A percentile compares a stretch with the other conserved stretches of the same genome.
These are phyloP conservation scores for Monilinia fructicola DNA, from an alignment of 2,329 filamentous ascomycete species.

Conservation along the genomic window DNA sequence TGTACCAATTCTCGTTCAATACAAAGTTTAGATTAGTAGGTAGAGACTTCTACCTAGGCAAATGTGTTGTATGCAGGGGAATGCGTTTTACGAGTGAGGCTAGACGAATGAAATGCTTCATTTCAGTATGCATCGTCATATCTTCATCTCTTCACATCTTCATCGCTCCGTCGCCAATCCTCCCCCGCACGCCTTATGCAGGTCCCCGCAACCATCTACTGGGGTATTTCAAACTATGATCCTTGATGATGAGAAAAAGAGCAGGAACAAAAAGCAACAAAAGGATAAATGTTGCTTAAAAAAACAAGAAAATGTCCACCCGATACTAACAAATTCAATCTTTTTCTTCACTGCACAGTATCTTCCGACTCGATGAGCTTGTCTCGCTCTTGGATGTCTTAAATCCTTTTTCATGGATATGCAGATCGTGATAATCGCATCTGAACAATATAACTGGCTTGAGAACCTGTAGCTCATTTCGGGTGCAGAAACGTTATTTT, in stretches of 20 bases:
- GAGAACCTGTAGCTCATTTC: neutral
- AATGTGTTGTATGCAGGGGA: constrained; percentile 20
- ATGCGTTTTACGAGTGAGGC: neutral
- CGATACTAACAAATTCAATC: neutral
- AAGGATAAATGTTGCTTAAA: neutral
- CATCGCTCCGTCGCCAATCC: too few species aligned
- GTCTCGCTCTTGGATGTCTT: neutral
- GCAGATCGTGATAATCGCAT: neutral
- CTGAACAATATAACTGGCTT: neutral
- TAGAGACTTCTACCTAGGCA: neutral
- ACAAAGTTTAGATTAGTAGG: constrained; percentile 4
- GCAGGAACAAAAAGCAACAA: too few species aligned
- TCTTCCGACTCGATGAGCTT: neutral
- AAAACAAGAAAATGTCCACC: neutral
- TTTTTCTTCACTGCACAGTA: neutral
- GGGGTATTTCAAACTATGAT: neutral
- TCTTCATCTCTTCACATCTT: too few species aligned
- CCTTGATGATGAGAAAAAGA: neutral
- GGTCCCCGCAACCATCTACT: constrained; percentile 14
- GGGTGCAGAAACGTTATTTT: neutral
- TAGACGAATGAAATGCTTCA: constrained; percentile 10
- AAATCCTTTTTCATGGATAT: neutral
- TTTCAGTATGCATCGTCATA: constrained; percentile 1
- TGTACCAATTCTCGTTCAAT: neutral
- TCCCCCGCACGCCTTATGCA: constrained; percentile 9